Base-by-base conservation (phyloP, 495 filamentous ascomycete species). In the Aspergillus wentii region DNA sequence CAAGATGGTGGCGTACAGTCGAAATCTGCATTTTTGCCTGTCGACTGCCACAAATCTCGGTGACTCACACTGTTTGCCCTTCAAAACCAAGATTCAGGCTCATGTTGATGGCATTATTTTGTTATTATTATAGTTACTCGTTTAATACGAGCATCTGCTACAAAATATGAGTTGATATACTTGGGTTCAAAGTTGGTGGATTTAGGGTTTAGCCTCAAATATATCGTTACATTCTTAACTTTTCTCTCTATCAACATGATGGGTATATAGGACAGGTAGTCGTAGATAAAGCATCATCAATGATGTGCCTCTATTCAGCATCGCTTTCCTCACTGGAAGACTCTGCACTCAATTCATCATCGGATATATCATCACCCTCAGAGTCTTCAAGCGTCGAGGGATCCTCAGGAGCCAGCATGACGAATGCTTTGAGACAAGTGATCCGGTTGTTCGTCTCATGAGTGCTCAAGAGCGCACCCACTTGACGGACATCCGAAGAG, bases 361-460 rank as follows among this genome's bases (percentile, higher is more conserved):
- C 56, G 7, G 64, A 65, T 43, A 44, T 45, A 1, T 60, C 59
- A 22, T 57, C 43, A 32, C 35, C 64, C 37, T 52, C 68, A 28
- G 54, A 56, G 31, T 59, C 62, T 20, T 59, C 40, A 14, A 59
- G 48, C 5, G 50, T 53, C 6, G 56, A 57, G 21, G 56, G 46
- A 40, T 66, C 59, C 32, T 68, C 63, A 1, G 66, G 48, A 30
- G 60, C 51, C 41, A 68, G 35, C 90, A 97, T 94, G 41, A 86
- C 66, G 58, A 95, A 97, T 29, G 84, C 82, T 40, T 71, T 79
- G 46, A 98, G 40, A 57, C 92, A 98, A 8, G 90, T 98, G 42
- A 98, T 89, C 32, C 92, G 74, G 56, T 89, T 85, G 21, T 82
- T 79, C 6, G 90, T 96, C 56, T 87, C 83, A 46, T 89, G 90